Evolutionary conservation across 441 rosid species (phyloP).

Genomic region (Erodium chrysanthum): DNA sequence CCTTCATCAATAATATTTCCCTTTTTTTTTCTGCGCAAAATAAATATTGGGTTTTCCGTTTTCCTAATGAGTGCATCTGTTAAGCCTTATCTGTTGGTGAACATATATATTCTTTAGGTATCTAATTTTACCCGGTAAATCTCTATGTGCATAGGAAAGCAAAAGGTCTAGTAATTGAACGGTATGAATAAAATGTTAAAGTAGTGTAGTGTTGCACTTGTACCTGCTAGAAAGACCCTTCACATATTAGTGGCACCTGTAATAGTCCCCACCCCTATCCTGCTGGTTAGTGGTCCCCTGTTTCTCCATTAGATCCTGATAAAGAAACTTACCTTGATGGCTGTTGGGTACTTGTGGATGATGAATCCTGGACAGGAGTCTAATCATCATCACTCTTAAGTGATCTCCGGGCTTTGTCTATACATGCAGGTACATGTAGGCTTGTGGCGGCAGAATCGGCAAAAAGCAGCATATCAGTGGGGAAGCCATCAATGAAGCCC

Average conservation of each 20-base stretch:
- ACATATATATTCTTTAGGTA: not conserved
- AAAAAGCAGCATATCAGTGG: not conserved
- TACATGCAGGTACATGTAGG: not conserved
- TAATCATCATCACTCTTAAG: not conserved
- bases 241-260: not conserved
- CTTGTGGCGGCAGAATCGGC: not conserved
- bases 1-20: no score
- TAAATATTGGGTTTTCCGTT: not conserved
- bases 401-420: not conserved
- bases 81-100: not conserved
- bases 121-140: not conserved
- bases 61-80: not conserved
- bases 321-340: slow-evolving; percentile 5
- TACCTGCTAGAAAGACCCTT: not conserved
- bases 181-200: not conserved
- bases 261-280: slow-evolving; percentile 2
- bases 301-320: not conserved
- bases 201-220: not conserved
- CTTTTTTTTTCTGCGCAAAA: no score
- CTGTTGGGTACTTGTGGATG: slow-evolving; percentile 7
- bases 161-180: not conserved
- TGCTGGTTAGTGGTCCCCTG: slow-evolving; percentile 3
- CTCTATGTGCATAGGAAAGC: not conserved
- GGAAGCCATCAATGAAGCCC: not conserved
- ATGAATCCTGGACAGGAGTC: not conserved